These are phyloP conservation scores for Pharus latifolius DNA, from an alignment of 176 grass and related monocot genomes.

Conservation along the genomic window DNA sequence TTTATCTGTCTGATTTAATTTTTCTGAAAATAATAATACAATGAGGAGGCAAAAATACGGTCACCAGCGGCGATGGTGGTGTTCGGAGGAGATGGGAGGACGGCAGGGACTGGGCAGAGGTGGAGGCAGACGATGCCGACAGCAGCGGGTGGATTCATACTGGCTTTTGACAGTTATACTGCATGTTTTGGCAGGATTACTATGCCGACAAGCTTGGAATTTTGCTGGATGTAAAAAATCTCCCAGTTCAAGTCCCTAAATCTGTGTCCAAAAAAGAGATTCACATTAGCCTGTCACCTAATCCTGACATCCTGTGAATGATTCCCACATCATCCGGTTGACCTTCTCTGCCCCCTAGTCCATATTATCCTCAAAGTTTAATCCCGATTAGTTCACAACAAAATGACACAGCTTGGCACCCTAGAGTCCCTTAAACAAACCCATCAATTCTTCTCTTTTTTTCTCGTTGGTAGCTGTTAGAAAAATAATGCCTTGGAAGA, in stretches of 20 bases:
- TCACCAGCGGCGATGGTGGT: no score
- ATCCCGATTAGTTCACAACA: constrained; percentile 1
- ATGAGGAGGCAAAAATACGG: no score
- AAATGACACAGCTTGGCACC: background rate
- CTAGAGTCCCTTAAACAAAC: constrained; percentile 12
- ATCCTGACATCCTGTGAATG: constrained; percentile 22
- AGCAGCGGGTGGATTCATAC: no score
- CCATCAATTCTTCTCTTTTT: no score
- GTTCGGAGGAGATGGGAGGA: no score
- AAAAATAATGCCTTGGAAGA: no score
- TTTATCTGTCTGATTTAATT: no score
- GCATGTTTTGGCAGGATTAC: background rate
- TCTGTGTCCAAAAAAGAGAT: background rate
- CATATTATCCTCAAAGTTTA: constrained; percentile 7
- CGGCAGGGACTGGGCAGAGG: no score
- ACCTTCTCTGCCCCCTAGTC: constrained; percentile 33
- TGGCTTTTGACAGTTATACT: no score
- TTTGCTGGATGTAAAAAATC: constrained; percentile 9
- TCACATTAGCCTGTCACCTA: constrained; percentile 12
- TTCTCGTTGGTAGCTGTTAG: no score
- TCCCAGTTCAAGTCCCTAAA: constrained; percentile 7
- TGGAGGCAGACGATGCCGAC: no score
- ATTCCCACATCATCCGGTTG: constrained; percentile 36
- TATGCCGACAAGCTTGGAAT: constrained; percentile 21
- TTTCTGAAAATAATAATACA: no score